Evolutionary conservation across 768 basidiomycete species (phyloP).

Genomic region (Podaxis sp.): DNA sequence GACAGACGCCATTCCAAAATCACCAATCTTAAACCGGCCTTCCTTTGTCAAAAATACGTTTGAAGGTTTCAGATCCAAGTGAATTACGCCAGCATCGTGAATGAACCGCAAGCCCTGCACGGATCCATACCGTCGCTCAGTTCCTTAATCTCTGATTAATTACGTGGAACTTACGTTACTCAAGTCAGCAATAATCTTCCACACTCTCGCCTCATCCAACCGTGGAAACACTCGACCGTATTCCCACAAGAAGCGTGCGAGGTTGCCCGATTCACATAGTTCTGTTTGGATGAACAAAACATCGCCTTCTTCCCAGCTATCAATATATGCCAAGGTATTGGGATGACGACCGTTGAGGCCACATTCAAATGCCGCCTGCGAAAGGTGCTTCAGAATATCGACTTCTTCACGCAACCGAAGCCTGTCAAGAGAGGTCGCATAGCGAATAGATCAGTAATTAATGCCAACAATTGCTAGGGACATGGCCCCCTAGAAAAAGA

Average conservation of each 20-base stretch:
- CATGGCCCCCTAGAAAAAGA: slow-evolving; percentile 18
- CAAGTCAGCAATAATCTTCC: slow-evolving; percentile 94
- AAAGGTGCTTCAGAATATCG: slow-evolving; percentile 82
- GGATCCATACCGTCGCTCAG: slow-evolving; percentile 15
- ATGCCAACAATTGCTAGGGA: slow-evolving; percentile 16
- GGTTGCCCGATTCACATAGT: slow-evolving; percentile 90
- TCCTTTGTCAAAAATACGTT: slow-evolving; percentile 90
- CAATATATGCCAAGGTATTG: slow-evolving; percentile 85
- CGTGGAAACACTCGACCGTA: slow-evolving; percentile 83
- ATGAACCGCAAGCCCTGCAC: slow-evolving; percentile 83
- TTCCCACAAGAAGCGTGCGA: slow-evolving; percentile 88
- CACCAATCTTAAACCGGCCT: slow-evolving; percentile 94
- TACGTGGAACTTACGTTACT: slow-evolving; percentile 67
- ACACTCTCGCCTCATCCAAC: slow-evolving; percentile 89
- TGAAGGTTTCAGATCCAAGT: slow-evolving; percentile 96
- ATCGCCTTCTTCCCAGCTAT: slow-evolving; percentile 95
- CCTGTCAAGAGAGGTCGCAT: slow-evolving; percentile 35
- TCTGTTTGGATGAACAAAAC: slow-evolving; percentile 91
- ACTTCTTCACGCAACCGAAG: slow-evolving; percentile 92
- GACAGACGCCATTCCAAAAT: slow-evolving; percentile 97
- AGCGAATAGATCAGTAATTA: slow-evolving; percentile 17
- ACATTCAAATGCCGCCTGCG: slow-evolving; percentile 38
- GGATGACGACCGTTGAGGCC: slow-evolving; percentile 53
- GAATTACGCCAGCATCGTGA: slow-evolving; percentile 85
- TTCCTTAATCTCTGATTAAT: slow-evolving; percentile 24